Evolutionary conservation across 345 rosid species (phyloP).

Genomic region (Populus simonii): DNA sequence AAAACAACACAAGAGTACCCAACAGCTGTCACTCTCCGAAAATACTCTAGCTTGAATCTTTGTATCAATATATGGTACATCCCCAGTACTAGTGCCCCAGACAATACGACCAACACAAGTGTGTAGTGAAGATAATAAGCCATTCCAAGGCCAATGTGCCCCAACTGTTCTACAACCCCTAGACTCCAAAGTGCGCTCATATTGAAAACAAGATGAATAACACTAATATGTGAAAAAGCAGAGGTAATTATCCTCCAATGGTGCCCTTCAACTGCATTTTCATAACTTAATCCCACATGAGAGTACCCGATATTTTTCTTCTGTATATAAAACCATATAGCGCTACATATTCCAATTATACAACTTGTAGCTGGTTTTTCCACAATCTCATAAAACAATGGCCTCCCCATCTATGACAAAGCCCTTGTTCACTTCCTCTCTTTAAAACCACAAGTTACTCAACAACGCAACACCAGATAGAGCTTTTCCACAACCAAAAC

Average conservation of each 20-base stretch:
- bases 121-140: conserved; percentile 86
- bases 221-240: conserved; percentile 88
- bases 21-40: conserved; percentile 87
- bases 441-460: neutral
- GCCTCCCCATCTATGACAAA: conserved; percentile 61
- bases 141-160: conserved; percentile 67
- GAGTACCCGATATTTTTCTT: conserved; percentile 86
- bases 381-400: conserved; percentile 70
- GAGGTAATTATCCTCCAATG: conserved; percentile 95
- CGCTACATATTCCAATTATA: conserved; percentile 62
- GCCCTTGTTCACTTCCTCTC: neutral
- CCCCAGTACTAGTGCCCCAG: conserved; percentile 74
- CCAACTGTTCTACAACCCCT: conserved; percentile 77
- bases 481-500: conserved; percentile 1
- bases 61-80: conserved; percentile 73
- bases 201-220: conserved; percentile 88
- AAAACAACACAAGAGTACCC: conserved; percentile 98
- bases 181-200: conserved; percentile 99
- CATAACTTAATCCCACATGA: conserved; percentile 90
- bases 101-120: conserved; percentile 68
- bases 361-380: conserved; percentile 91
- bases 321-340: conserved; percentile 83
- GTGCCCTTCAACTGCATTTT: conserved; percentile 73
- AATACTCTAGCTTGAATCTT: conserved; percentile 77
- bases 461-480: neutral